Base-by-base conservation (phyloP, 129 eudicot genomes). In the Centaurea solstitialis region DNA sequence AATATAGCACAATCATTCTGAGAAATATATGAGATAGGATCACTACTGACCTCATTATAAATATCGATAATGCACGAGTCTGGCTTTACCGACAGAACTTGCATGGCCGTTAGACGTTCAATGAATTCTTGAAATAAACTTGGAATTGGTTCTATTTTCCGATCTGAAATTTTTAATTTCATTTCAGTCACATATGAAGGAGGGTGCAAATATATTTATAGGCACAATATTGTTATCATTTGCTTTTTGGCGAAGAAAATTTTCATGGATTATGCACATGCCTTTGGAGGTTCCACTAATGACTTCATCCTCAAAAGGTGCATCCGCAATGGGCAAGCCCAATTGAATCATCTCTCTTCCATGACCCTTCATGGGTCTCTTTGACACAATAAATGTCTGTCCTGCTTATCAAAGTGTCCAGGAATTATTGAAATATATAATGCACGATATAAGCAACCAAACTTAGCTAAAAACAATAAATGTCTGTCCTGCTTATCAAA, bases 331-430 rank as follows among this genome's bases (percentile, higher is more conserved):
- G 30, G 97, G 89, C 75, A 85, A 43, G 21, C 97, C 97, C 71
- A 92, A 75, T 65, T 92, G 97, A 79, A 92, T 90, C 87, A 90
- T 86, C 94, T 92, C 94, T 88, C 92, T 85, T 73, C 94, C 94
- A 82, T 87, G 97, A 22, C 97, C 93, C 67, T 73, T 85, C 70
- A 65, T 76, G 61, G 93, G 91, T 79, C 91, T 89, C 83, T 82
- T 87, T 21, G 86, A 80, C 37, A 70, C 61, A 11, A 82, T 79
- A 89, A 79, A 89, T 57, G 89, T 80, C 35, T 82, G 93, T 76
- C 93, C 91, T 89, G 89, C 85, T 82, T 76, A 21, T 64, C 17
- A 59, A 18, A 64, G 28, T 28, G 28, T 64, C 68, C 68, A 64
- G 28, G 68, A 18, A 7, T 64, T 64, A 61, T 64, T 64, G 15